Evolutionary conservation across 495 filamentous ascomycete genomes (phyloP), one percentile per base, ranked within the genome.

Genomic region (Cenococcum geophilum): DNA sequence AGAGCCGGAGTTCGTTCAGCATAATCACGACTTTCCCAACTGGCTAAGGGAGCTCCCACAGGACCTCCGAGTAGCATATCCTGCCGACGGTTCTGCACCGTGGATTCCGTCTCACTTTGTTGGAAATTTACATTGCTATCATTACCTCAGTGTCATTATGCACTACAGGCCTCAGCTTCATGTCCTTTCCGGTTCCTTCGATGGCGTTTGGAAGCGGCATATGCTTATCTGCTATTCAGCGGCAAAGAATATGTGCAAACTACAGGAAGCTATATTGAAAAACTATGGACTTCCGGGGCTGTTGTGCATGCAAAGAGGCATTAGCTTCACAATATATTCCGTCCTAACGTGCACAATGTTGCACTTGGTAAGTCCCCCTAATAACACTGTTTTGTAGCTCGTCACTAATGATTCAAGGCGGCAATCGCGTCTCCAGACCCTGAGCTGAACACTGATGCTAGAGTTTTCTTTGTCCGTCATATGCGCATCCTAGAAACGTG

Each of bases 401-500:
- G 37, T 20, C 25, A 51, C 63, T 37, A 61, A 43, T 9, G 23
- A 32, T 49, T 37, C 37, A 61, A 96, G 91, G 86, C 96, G 67
- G 91, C 92, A 12, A 84, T 97, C 43, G 97, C 93, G 5, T 96
- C 90, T 8, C 93, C 93, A 37, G 91, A 97, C 73, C 89, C 92
- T 4, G 87, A 92, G 50, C 82, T 96, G 60, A 89, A 92, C 66
- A 76, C 77, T 14, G 89, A 96, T 68, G 89, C 92, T 20, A 82
- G 89, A 36, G 89, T 95, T 54, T 97, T 88, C 65, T 97, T 98
- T 66, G 89, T 88, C 4, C 83, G 95, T 23, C 92, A 97, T 62
- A 97, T 98, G 93, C 85, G 92, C 54, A 87, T 98, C 22, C 76
- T 98, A 37, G 93, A 98, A 73, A 86, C 83, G 48, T 95, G 89